phyloP scores from a whole-genome alignment of 2,329 filamentous ascomycete genomes.

The Scedosporium apiospermum region DNA sequence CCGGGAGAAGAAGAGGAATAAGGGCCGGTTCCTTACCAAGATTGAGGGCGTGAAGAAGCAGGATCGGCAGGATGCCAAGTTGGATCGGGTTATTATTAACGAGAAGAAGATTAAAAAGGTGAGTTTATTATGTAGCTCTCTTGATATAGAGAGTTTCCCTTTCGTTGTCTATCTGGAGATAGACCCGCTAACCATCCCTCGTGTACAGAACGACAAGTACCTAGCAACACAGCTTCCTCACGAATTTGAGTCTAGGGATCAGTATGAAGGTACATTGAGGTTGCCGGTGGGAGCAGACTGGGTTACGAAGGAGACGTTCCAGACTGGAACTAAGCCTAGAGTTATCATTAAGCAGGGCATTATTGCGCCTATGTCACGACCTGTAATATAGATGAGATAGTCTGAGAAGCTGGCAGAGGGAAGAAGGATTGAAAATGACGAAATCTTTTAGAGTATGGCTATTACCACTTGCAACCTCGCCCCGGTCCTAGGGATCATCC shows the following conservation, averaged over 20 bases:
- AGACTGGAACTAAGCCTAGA: conserved; percentile 79
- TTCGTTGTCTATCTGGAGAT: background rate
- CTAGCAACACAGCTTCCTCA: conserved; percentile 77
- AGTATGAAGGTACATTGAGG: conserved; percentile 83
- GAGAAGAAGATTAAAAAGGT: conserved; percentile 87
- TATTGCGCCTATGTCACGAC: conserved; percentile 79
- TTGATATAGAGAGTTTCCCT: conserved; percentile 2
- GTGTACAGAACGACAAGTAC: conserved; percentile 69
- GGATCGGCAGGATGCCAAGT: conserved; percentile 71
- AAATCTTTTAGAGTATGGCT: no score
- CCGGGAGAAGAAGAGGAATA: conserved; percentile 54
- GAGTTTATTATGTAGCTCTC: conserved; percentile 14
- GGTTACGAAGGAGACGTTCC: conserved; percentile 92
- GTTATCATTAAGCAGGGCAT: conserved; percentile 86
- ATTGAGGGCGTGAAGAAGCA: conserved; percentile 65
- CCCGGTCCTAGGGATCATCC: no score
- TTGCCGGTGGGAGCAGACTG: conserved; percentile 89
- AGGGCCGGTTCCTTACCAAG: conserved; percentile 53
- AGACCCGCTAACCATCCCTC: conserved; percentile 9
- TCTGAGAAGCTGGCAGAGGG: background rate
- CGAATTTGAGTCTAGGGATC: conserved; percentile 75
- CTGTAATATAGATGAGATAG: conserved; percentile 29
- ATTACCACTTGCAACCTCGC: no score
- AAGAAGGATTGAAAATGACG: background rate
- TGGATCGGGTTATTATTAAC: conserved; percentile 81